phyloP scores from a whole-genome alignment of 441 rosid genomes.

The Kokia cookei region DNA sequence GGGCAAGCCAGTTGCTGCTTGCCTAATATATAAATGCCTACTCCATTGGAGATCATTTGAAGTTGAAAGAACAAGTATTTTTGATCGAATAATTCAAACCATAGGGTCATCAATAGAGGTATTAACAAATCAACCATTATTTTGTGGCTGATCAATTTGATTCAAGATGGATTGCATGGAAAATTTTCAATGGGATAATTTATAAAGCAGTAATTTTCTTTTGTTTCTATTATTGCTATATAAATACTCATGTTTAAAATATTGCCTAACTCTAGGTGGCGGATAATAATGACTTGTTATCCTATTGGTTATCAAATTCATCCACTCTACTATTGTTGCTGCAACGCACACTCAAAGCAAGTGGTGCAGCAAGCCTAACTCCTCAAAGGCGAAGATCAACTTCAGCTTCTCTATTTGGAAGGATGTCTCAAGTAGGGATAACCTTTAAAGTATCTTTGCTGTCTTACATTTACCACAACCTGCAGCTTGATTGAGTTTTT shows the following conservation, averaged over 20 bases:
- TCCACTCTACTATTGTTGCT: slow-evolving; percentile 86
- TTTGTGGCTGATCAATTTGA: background rate
- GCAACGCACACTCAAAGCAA: slow-evolving; percentile 98
- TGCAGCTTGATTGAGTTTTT: slow-evolving; percentile 1
- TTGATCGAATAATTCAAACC: slow-evolving; percentile 97
- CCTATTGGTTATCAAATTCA: slow-evolving; percentile 97
- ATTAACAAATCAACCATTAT: background rate
- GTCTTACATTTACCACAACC: background rate
- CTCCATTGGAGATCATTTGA: slow-evolving; percentile 99
- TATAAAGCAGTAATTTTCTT: background rate
- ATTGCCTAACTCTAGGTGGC: slow-evolving; percentile 52
- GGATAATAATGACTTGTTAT: slow-evolving; percentile 76
- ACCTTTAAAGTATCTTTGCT: background rate
- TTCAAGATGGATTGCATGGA: background rate
- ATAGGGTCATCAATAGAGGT: slow-evolving; percentile 93
- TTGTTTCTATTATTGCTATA: background rate
- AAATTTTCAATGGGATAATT: background rate
- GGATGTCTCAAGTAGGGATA: slow-evolving; percentile 90
- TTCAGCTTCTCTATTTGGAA: slow-evolving; percentile 94
- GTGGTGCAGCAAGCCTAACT: slow-evolving; percentile 97
- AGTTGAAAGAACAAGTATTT: slow-evolving; percentile 95
- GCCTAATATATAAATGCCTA: slow-evolving; percentile 91
- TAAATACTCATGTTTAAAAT: background rate
- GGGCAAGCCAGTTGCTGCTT: slow-evolving; percentile 95
- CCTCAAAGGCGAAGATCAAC: slow-evolving; percentile 94